Evolutionary conservation across 2,329 filamentous ascomycete genomes (phyloP).

Genomic region (Cladosporium oxysporum): DNA sequence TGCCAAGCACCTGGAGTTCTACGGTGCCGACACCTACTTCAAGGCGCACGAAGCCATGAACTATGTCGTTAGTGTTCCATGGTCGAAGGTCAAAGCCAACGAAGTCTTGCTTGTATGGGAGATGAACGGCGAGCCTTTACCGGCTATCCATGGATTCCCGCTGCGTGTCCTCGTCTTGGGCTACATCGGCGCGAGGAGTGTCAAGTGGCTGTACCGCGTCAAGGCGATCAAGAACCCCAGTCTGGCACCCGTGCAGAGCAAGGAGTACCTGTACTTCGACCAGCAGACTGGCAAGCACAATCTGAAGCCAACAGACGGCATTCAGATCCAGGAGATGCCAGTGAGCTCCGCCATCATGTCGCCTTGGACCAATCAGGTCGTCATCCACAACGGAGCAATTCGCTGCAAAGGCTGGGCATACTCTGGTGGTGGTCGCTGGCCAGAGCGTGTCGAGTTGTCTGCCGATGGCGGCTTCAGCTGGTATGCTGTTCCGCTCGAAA

Average conservation of each 20-base stretch:
- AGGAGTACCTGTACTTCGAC: constrained; percentile 63
- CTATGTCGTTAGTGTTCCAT: constrained; percentile 64
- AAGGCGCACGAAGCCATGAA: constrained; percentile 60
- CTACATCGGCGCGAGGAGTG: constrained; percentile 66
- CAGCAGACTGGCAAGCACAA: constrained; percentile 65
- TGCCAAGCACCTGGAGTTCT: constrained; percentile 57
- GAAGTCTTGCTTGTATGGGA: constrained; percentile 70
- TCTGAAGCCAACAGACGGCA: constrained; percentile 52
- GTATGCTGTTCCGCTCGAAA: constrained; percentile 57
- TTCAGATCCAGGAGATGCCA: constrained; percentile 67
- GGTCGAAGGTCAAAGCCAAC: constrained; percentile 61
- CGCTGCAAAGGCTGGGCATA: constrained; percentile 62
- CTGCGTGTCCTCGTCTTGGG: constrained; percentile 61
- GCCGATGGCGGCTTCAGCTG: constrained; percentile 64
- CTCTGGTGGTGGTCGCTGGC: constrained; percentile 65
- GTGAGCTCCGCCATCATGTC: constrained; percentile 67
- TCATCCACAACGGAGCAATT: constrained; percentile 52
- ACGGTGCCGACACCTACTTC: constrained; percentile 65
- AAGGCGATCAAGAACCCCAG: constrained; percentile 56
- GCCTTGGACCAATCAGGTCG: constrained; percentile 54
- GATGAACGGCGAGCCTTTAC: constrained; percentile 68
- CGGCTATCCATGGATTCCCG: constrained; percentile 66
- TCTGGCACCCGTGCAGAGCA: constrained; percentile 57
- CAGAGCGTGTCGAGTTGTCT: constrained; percentile 68
- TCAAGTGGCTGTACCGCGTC: constrained; percentile 64